A percentile compares a stretch with the other conserved stretches of the same genome.
phyloP scores from a whole-genome alignment of 2,329 filamentous ascomycete species.

The Colletotrichum zoysiae region DNA sequence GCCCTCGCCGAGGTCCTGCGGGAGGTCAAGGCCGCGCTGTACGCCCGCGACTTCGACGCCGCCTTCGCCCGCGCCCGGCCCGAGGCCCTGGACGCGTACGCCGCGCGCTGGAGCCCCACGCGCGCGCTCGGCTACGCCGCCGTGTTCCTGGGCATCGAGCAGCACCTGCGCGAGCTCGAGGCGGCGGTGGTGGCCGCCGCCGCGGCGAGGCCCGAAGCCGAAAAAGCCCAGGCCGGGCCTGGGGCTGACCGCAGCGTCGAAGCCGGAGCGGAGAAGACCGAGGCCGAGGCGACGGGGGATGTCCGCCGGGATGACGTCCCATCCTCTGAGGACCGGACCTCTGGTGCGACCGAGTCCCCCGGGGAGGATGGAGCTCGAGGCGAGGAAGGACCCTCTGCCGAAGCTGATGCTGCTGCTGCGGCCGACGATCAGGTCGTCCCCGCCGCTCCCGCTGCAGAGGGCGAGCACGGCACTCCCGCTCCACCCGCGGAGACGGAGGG shows the following conservation, averaged over 20 bases:
- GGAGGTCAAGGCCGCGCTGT: conserved; percentile 87
- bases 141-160: conserved; percentile 59
- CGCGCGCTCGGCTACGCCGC: conserved; percentile 84
- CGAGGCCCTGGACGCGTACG: conserved; percentile 83
- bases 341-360: not conserved
- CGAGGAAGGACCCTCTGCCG: not conserved
- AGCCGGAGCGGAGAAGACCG: conserved; percentile 43
- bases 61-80: conserved; percentile 74
- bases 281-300: conserved; percentile 44
- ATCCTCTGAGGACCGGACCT: conserved; percentile 12
- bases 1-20: conserved; percentile 73
- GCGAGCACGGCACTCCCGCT: not conserved
- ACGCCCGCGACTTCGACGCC: conserved; percentile 82
- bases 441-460: not conserved
- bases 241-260: conserved; percentile 3
- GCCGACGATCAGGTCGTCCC: conserved; percentile 2
- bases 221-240: conserved; percentile 30
- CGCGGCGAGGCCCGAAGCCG: not conserved
- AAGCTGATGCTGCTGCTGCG: not conserved
- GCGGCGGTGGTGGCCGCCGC: conserved; percentile 40
- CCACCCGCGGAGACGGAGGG: not conserved
- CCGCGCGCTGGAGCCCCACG: conserved; percentile 89
- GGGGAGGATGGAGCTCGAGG: not conserved
- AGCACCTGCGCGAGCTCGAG: conserved; percentile 48
- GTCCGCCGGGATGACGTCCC: not conserved